Base-by-base conservation (phyloP, 768 basidiomycete genomes). In the Russula griseocarnosa region DNA sequence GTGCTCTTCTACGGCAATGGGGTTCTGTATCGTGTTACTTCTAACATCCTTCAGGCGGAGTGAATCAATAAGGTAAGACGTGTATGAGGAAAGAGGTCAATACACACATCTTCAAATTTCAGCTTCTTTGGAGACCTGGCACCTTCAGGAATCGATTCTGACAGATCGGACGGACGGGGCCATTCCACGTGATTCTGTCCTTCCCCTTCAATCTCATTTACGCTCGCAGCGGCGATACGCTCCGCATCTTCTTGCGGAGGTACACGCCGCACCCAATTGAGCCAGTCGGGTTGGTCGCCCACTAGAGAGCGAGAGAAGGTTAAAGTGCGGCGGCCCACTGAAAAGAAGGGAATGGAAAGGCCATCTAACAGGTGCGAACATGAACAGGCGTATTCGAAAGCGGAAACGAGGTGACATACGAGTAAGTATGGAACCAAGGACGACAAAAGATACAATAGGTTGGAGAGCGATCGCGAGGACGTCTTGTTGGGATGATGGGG, bases 391-490 rank as follows among this genome's bases (percentile, higher is more conserved):
- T 24, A 44, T 58, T 30, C 24, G 24, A 54, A 26, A 62, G 53
- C n/a, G 22, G 32, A 11, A 49, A 26, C n/a, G 47, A 55, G 7
- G 13, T 32, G 44, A 65, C 28, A 30, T 73, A 91, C 90, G 92
- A 58, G 86, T 81, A 69, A 96, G 76, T 70, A 97, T 93, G 3
- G 94, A 97, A 5, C 84, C 81, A 1, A 98, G 78, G 3, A 98
- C 93, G 51, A 96, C 76, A 72, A 97, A 98, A 8, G 90, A 80
- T 0, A 94, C 90, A 54, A 98, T 87, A 1, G 93, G 90, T 68
- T 92, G 85, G 14, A 97, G 79, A 8, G 77, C 79, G 5, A 83
- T 81, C 0, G 87, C 83, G n/a, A 98, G 80, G 18, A 87, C 68
- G 66, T 97, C 92, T 53, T 84, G 78, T 69, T 90, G 86, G 49